Evolutionary conservation across 352 stramenopile species (phyloP).

Genomic region (Phytopythium aichiense): DNA sequence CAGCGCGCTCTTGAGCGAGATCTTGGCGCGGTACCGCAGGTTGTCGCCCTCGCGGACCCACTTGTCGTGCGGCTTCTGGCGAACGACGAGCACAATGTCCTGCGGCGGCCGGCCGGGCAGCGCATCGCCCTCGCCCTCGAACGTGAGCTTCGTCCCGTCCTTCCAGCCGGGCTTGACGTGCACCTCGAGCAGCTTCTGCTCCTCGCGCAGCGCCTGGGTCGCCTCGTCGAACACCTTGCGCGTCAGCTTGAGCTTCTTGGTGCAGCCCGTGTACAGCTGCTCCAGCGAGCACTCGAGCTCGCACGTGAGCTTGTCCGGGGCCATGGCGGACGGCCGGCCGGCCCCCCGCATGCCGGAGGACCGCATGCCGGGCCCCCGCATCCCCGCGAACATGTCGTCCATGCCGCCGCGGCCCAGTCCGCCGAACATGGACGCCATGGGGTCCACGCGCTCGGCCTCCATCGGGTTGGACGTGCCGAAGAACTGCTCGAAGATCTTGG

Average conservation of each 20-base stretch:
- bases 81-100: conserved; percentile 95
- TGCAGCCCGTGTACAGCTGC: conserved; percentile 74
- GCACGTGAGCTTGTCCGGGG: conserved; percentile 55
- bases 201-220: conserved; percentile 89
- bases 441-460: conserved; percentile 66
- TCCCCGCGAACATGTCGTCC: conserved; percentile 40
- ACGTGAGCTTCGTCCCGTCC: conserved; percentile 95
- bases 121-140: conserved; percentile 90
- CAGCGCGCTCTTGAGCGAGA: conserved; percentile 95
- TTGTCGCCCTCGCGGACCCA: conserved; percentile 95
- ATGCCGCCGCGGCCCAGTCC: conserved; percentile 42
- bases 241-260: conserved; percentile 95
- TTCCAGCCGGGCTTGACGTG: conserved; percentile 96
- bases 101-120: conserved; percentile 89
- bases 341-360: neutral
- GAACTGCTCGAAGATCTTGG: conserved; percentile 91
- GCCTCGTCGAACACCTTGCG: conserved; percentile 85
- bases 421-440: conserved; percentile 70
- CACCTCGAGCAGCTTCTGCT: conserved; percentile 94
- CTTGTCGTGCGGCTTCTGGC: conserved; percentile 87
- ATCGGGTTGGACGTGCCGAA: conserved; percentile 83
- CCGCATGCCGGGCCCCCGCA: neutral
- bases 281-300: conserved; percentile 93
- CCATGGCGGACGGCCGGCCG: conserved; percentile 7
- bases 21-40: conserved; percentile 92